Conservation (phyloP, 2,329 filamentous ascomycete genomes). For the Pseudonectria foliicola region DNA sequence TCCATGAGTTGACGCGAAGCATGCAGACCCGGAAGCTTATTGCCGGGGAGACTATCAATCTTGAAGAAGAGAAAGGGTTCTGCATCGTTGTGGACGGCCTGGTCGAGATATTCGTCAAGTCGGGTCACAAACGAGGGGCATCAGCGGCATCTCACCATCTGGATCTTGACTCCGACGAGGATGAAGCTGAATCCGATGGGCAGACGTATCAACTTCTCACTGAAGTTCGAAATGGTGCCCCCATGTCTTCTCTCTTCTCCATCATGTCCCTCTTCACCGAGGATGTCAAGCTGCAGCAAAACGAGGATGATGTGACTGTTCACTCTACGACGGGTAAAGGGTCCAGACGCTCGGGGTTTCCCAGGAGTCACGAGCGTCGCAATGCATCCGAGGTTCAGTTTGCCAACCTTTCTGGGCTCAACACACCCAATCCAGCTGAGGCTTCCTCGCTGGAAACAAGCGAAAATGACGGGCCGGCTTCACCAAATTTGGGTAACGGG, state of each 20-base stretch:
- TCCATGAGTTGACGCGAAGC: conserved; percentile 92
- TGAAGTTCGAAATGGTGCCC: conserved; percentile 94
- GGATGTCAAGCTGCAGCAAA: conserved; percentile 72
- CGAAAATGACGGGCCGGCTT: conserved; percentile 9
- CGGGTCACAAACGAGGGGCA: conserved; percentile 49
- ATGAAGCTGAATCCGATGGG: conserved; percentile 58
- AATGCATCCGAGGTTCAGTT: conserved; percentile 12
- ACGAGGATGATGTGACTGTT: conserved; percentile 46
- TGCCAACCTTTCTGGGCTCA: conserved; percentile 29
- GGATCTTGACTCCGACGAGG: conserved; percentile 48
- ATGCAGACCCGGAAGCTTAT: conserved; percentile 98
- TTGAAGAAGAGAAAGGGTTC: conserved; percentile 97
- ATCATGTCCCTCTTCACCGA: conserved; percentile 97
- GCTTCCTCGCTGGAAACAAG: conserved; percentile 8
- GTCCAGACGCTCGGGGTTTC: conserved; percentile 23
- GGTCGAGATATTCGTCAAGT: conserved; percentile 98
- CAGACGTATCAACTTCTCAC: conserved; percentile 93
- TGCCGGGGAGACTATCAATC: conserved; percentile 85
- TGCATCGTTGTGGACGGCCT: conserved; percentile 94
- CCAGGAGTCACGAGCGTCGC: conserved; percentile 9
- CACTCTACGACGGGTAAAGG: conserved; percentile 19
- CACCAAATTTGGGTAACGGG: conserved; percentile 7
- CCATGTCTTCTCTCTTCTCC: conserved; percentile 97
- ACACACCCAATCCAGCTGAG: conserved; percentile 32
- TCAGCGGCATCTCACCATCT: conserved; percentile 15